Conservation (phyloP, 2,329 filamentous ascomycete species). For the Emmonsiellopsis sp. region DNA sequence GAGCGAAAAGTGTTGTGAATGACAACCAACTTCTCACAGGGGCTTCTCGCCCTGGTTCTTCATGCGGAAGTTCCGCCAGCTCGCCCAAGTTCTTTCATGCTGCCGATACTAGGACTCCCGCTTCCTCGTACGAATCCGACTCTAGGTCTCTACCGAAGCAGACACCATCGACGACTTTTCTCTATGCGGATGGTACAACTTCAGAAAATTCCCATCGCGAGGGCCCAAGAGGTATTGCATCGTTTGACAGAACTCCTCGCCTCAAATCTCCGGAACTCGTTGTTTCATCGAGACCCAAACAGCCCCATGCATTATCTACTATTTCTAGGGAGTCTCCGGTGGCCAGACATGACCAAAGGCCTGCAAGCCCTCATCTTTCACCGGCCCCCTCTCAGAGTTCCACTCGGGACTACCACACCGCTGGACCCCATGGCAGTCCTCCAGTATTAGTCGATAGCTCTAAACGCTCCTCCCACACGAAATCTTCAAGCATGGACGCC, state of each 20-base stretch:
- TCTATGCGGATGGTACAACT: conserved; percentile 30
- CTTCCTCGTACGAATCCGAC: conserved; percentile 28
- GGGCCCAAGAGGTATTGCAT: conserved; percentile 6
- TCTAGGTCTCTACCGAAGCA: conserved; percentile 10
- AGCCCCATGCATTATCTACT: conserved; percentile 17
- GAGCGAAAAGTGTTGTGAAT: conserved; percentile 29
- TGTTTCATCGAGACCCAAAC: conserved; percentile 8
- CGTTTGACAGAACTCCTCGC: background rate
- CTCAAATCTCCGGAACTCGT: conserved; percentile 4
- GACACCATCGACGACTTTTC: conserved; percentile 22
- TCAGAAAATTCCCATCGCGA: conserved; percentile 20
- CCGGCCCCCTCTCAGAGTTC: background rate
- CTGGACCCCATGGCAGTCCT: background rate
- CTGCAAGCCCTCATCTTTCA: conserved; percentile 19
- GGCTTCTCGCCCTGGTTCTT: conserved; percentile 25
- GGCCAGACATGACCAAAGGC: conserved; percentile 16
- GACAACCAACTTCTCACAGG: conserved; percentile 22
- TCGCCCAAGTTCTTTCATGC: conserved; percentile 83
- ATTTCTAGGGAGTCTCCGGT: conserved; percentile 22
- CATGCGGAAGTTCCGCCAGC: conserved; percentile 25
- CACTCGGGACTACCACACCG: background rate
- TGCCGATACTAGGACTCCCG: conserved; percentile 56
- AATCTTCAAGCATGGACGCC: conserved; percentile 13
- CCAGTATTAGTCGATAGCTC: background rate
- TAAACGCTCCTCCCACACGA: conserved; percentile 8